Percentiles rank a stretch among this genome's conserved stretches.
These are phyloP conservation scores for Neofusicoccum laricinum DNA, from an alignment of 2,329 filamentous ascomycete species.

Conservation along the genomic window DNA sequence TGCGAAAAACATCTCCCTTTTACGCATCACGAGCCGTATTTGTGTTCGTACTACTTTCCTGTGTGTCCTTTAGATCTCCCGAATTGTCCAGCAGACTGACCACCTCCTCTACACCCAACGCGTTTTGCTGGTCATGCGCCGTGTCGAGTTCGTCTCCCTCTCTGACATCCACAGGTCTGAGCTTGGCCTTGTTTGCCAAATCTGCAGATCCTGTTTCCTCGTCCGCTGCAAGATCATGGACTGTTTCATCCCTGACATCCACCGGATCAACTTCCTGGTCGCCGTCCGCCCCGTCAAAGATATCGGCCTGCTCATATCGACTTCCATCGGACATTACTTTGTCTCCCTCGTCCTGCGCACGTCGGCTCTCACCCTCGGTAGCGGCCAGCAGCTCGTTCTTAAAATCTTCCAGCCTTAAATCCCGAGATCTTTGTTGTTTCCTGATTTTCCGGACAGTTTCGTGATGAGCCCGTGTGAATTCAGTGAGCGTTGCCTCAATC, in stretches of 20 bases:
- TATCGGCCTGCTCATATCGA: neutral
- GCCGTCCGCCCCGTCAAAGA: neutral
- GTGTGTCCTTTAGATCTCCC: neutral
- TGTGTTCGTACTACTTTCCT: neutral
- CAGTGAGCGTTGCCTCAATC: slow-evolving; percentile 57
- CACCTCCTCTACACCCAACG: neutral
- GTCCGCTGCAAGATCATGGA: neutral
- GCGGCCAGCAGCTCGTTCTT: neutral
- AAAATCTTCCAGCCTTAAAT: neutral
- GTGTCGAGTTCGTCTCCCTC: neutral
- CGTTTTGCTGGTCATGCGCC: neutral
- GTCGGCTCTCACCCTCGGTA: neutral
- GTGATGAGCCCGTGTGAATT: neutral
- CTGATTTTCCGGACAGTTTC: neutral
- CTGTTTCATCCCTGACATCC: neutral
- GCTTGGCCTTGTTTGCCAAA: too few relatives aligned
- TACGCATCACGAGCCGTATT: neutral
- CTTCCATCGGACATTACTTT: neutral
- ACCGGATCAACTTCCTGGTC: neutral
- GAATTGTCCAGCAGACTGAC: neutral
- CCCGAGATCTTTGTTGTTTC: neutral
- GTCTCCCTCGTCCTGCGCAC: neutral
- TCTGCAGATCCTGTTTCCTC: neutral
- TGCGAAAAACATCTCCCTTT: neutral
- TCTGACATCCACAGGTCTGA: neutral